Evolutionary conservation across 2,329 filamentous ascomycete species (phyloP), one percentile per base, ranked within the genome.

Genomic region (Cercospora sp.): DNA sequence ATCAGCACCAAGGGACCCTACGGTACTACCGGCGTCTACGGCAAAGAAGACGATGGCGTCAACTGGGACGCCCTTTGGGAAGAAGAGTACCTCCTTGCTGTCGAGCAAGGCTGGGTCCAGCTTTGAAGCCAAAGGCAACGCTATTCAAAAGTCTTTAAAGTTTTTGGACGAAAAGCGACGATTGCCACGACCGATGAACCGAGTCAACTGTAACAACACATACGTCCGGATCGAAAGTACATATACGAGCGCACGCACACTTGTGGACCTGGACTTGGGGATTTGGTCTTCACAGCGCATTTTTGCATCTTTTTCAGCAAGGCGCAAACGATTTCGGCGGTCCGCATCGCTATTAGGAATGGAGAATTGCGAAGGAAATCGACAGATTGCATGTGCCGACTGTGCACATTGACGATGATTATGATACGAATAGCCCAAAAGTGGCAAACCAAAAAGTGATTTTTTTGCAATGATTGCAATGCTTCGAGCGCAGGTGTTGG

Each of bases 1-100:
- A 76, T 78, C 36, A 76, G 75, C 76, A 82, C 75, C 51, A 84
- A 84, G 71, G 83, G 83, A 0, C 83, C 83, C 1, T 85, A 83
- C 67, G 83, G 83, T 23, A 81, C 79, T 70, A 83, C 81, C 16
- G 83, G 83, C 1, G 77, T 83, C 7, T 85, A 84, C 67, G 83
- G 81, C 65, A 85, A 85, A 71, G 76, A 78, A 65, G 80, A 82
- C 33, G 80, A 82, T 62, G 82, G 83, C 67, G 74, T 74, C n/a
- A 72, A 70, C 23, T 80, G 78, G 78, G 77, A 77, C 62, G 75
- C 75, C 5, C 72, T 80, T 2, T 69, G 70, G 60, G 78, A 80
- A 68, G 74, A 75, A 30, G 77, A 79, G 59, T 79, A 74, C 65
- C 55, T 78, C 16, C 16, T 65, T 13, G 78, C 74, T 9, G 76